Base-by-base conservation (phyloP, 176 grass and related monocot genomes). In the Paspalum vaginatum region DNA sequence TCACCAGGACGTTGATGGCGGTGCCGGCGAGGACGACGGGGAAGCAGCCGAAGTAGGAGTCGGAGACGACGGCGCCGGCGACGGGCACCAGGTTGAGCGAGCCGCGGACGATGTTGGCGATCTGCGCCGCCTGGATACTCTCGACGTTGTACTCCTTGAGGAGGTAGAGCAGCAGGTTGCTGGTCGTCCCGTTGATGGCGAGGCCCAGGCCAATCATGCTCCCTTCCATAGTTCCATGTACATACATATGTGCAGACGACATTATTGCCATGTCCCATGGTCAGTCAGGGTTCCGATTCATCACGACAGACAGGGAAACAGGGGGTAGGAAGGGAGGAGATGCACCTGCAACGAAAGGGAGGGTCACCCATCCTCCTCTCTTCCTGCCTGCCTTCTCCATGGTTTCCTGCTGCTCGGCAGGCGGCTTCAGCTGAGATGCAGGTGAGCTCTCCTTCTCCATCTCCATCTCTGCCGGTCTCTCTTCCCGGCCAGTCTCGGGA, bases 1-100 rank as follows among this genome's bases (percentile, higher is more conserved):
- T 1, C 20, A 75, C 72, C 52, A 75, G 52, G 52, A 58, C 53
- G 2, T 40, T 75, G 20, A 75, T 7, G 6, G 53, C 52, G 11
- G 72, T 58, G 37, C 38, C 72, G 53, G 72, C 72, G 20, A 75
- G 52, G 40, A 75, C 18, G 52, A 75, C 72, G 1, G 72, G 72
- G 38, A 58, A 75, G 52, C 52, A 43, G 72, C 72, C 72, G 38
- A 75, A 75, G 72, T 75, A 75, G 72, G 72, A 75, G 53, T 58
- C 72, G 6, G 72, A 75, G 72, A 75, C 0, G 18, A 75, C 39
- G 2, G 72, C 72, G 7, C 72, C 38, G 20, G 72, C 72, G 72
- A 58, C 20, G 11, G 72, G 72, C 51, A 74, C 37, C 0, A 74
- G 72, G 52, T 74, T 74, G 20, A 74, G 72, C 5, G 52, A 74